phyloP scores from a whole-genome alignment of 495 filamentous ascomycete genomes.

The Oidiodendron maius region DNA sequence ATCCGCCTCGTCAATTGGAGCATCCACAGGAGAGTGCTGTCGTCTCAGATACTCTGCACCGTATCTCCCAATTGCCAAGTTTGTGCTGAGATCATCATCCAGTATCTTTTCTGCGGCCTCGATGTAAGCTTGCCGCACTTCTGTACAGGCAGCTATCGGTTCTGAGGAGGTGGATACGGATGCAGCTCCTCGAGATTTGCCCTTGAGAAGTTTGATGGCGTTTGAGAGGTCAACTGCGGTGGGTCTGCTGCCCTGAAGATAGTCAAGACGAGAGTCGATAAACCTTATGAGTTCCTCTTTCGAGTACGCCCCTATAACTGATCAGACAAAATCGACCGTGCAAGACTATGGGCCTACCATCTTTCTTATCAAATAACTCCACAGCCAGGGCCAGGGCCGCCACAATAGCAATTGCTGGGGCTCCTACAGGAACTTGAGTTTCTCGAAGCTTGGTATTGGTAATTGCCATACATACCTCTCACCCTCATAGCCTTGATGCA shows the following conservation, averaged over 20 bases:
- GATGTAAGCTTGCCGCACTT: conserved; percentile 62
- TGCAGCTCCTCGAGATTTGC: conserved; percentile 36
- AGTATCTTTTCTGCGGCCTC: conserved; percentile 79
- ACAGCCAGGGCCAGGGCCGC: conserved; percentile 83
- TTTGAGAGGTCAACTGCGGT: conserved; percentile 94
- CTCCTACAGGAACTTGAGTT: conserved; percentile 39
- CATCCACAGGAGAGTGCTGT: conserved; percentile 28
- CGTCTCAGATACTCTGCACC: conserved; percentile 75
- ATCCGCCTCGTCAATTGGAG: conserved; percentile 31
- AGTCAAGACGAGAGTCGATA: conserved; percentile 69
- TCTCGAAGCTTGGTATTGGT: not conserved
- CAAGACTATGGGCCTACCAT: conserved; percentile 27
- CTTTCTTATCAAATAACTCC: conserved; percentile 52
- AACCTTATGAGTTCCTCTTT: conserved; percentile 56
- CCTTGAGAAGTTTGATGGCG: conserved; percentile 74
- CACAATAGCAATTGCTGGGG: conserved; percentile 95
- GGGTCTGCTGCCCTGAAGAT: conserved; percentile 78
- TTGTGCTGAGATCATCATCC: conserved; percentile 78
- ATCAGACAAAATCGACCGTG: not conserved
- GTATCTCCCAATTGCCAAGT: conserved; percentile 73
- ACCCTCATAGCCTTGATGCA: conserved; percentile 94
- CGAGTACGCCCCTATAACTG: conserved; percentile 23
- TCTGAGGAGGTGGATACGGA: conserved; percentile 24
- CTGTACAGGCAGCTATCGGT: conserved; percentile 20
- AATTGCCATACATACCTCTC: conserved; percentile 39